Conservation (phyloP, 768 basidiomycete genomes). For the Cubamyces sp. region DNA sequence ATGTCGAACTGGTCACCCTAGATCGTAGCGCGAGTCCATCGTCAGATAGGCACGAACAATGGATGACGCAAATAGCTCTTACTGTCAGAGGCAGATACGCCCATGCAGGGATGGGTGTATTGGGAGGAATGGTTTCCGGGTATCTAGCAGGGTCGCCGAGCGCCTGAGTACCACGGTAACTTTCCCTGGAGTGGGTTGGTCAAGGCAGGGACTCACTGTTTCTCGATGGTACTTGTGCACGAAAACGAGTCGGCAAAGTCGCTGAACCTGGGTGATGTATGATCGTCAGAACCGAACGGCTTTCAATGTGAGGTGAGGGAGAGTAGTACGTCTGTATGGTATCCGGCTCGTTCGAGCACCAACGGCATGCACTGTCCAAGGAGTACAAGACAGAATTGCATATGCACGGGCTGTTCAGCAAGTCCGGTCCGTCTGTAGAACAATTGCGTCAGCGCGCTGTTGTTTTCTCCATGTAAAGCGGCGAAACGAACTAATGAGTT, state of each 20-base stretch:
- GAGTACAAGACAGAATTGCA: not conserved
- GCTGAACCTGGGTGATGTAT: no score
- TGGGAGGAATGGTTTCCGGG: not conserved
- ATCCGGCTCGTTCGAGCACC: not conserved
- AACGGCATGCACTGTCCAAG: not conserved
- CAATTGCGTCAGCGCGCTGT: no score
- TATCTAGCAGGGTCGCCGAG: not conserved
- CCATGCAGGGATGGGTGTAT: slow-evolving; percentile 8
- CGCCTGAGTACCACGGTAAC: no score
- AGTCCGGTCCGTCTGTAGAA: no score
- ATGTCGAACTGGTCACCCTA: not conserved
- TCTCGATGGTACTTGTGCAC: no score
- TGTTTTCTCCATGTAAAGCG: no score
- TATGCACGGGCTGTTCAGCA: not conserved
- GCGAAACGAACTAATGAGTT: no score
- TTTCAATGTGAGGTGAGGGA: no score
- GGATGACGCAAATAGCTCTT: not conserved
- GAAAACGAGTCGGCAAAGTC: no score
- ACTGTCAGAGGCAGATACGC: not conserved
- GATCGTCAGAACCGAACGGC: no score
- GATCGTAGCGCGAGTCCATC: not conserved
- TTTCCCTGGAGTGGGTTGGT: not conserved
- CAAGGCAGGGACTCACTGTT: no score
- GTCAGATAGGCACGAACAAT: not conserved
- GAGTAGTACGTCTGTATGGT: not conserved